These are phyloP conservation scores for Monosporascus sp. DNA, from an alignment of 2,329 filamentous ascomycete species.

Conservation along the genomic window DNA sequence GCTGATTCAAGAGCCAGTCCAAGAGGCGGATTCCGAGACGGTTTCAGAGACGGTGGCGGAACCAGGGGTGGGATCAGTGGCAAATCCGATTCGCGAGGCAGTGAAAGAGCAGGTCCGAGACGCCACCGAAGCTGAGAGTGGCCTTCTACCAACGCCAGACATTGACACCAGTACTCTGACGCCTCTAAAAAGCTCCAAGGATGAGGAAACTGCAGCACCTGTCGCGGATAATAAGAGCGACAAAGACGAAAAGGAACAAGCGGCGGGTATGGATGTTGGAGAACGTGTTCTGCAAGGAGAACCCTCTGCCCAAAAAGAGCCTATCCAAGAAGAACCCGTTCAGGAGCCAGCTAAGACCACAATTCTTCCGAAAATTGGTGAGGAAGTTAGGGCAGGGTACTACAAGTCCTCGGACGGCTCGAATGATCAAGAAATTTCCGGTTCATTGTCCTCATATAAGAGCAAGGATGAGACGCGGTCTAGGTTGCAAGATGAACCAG, in stretches of 20 bases:
- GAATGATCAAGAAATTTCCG: slow-evolving; percentile 14
- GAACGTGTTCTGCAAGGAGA: background rate
- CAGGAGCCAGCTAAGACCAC: slow-evolving; percentile 2
- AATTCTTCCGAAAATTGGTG: slow-evolving; percentile 1
- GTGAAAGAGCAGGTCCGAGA: background rate
- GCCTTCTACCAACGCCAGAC: background rate
- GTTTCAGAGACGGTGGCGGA: too few relatives aligned
- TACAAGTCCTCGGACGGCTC: slow-evolving; percentile 3
- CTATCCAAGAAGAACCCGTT: slow-evolving; percentile 3
- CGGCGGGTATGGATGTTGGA: slow-evolving; percentile 8
- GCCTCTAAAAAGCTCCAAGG: slow-evolving; percentile 5
- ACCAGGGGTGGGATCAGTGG: too few relatives aligned
- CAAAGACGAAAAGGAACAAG: slow-evolving; percentile 30
- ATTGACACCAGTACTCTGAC: slow-evolving; percentile 5
- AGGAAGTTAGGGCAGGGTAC: slow-evolving; percentile 7
- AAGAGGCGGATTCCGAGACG: background rate
- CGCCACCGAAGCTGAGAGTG: background rate
- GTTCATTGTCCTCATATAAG: slow-evolving; percentile 21
- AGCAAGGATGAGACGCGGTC: slow-evolving; percentile 26
- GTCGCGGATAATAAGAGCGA: slow-evolving; percentile 24
- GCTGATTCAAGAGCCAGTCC: background rate
- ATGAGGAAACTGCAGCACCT: slow-evolving; percentile 11
- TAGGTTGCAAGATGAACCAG: background rate
- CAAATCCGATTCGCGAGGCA: too few relatives aligned
- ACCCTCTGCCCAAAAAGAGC: slow-evolving; percentile 1